Base-by-base conservation (phyloP, 1,284 basidiomycete species). In the Filobasidium uniguttulatum region DNA sequence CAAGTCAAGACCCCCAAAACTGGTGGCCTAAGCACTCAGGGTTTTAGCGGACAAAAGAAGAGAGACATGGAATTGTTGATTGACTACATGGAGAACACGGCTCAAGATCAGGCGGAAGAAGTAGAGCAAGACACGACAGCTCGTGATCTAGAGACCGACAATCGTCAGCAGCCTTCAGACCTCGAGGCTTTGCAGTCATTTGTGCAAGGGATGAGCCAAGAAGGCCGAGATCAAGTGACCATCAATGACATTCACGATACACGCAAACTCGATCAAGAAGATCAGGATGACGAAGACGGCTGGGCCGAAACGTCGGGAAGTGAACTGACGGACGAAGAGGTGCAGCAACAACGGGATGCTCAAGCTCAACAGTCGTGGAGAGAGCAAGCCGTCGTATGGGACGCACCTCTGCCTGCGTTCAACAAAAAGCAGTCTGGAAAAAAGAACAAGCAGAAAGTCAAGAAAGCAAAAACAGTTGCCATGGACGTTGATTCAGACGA, bases 111-210 rank as follows among this genome's bases (percentile, higher is more conserved):
- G 23, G 44, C 22, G 19, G 28, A 31, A 10, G 44, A 44, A 14
- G 12, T 22, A 10, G n/a, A n/a, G n/a, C n/a, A n/a, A n/a, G n/a
- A n/a, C n/a, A n/a, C n/a, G n/a, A n/a, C n/a, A n/a, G n/a, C n/a
- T n/a, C n/a, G n/a, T n/a, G n/a, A n/a, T n/a, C n/a, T n/a, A n/a
- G n/a, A n/a, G n/a, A n/a, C n/a, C n/a, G n/a, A n/a, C n/a, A n/a
- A n/a, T n/a, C n/a, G n/a, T n/a, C n/a, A n/a, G n/a, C n/a, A n/a
- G n/a, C n/a, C n/a, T n/a, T n/a, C n/a, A n/a, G n/a, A n/a, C n/a
- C n/a, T n/a, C n/a, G n/a, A n/a, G n/a, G n/a, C n/a, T n/a, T n/a
- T 63, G 50, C 54, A 48, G 3, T 49, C 55, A 8, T 63, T 62
- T 43, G 55, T 56, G 14, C 37, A 48, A 23, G 58, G 61, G 20